Conservation (phyloP, 306 rosid species). For the Quercus alba region DNA sequence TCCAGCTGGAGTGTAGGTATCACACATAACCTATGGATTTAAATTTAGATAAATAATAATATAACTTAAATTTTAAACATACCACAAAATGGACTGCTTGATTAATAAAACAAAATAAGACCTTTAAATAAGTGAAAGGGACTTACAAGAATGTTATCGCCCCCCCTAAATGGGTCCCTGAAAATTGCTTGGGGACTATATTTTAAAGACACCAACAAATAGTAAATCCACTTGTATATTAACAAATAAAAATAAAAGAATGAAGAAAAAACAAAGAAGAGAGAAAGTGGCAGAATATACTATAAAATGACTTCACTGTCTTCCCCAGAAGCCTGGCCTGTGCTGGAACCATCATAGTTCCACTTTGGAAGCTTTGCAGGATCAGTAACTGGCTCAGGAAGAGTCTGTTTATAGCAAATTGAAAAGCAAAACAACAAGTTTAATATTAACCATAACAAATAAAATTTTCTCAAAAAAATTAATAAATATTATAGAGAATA, state of each 20-base stretch:
- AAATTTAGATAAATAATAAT: neutral
- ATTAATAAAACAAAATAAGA: neutral
- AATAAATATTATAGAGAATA: neutral
- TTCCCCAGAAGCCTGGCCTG: slow-evolving; percentile 66
- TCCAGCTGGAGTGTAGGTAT: slow-evolving; percentile 60
- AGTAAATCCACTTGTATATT: neutral
- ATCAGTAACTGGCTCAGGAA: slow-evolving; percentile 50
- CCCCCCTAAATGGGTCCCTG: slow-evolving; percentile 66
- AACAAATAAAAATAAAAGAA: neutral
- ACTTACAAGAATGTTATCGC: slow-evolving; percentile 60
- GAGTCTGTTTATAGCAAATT: slow-evolving; percentile 35
- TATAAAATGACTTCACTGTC: slow-evolving; percentile 70
- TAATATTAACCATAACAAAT: neutral
- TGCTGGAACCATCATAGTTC: slow-evolving; percentile 73
- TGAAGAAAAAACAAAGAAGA: neutral
- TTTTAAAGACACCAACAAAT: neutral
- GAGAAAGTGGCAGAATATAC: slow-evolving; percentile 25
- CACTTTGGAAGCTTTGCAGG: slow-evolving; percentile 68
- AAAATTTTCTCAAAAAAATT: neutral
- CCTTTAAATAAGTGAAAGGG: neutral
- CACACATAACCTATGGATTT: slow-evolving; percentile 49
- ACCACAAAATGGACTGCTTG: neutral
- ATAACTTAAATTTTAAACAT: neutral
- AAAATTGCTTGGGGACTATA: slow-evolving; percentile 63
- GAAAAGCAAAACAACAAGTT: neutral